Percentiles rank a stretch among this genome's conserved stretches.
Conservation (phyloP, 345 rosid species). For the Microcos paniculata region DNA sequence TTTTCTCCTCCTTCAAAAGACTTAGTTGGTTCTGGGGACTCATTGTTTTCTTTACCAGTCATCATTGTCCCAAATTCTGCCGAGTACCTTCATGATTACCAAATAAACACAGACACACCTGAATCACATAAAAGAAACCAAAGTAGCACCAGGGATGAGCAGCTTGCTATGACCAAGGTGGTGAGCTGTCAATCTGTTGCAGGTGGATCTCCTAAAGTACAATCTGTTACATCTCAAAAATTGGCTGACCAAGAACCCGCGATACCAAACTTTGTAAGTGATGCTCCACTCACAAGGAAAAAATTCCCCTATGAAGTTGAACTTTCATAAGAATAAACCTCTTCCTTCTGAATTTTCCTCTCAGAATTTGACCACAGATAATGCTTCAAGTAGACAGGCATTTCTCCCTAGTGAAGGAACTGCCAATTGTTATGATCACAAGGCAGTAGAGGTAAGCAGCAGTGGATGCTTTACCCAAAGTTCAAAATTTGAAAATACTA, state of each 20-base stretch:
- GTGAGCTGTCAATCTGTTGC: conserved; percentile 29
- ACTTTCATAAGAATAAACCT: conserved; percentile 21
- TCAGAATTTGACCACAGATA: conserved; percentile 37
- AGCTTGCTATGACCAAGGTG: neutral
- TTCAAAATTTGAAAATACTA: conserved; percentile 25
- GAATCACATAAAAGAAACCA: conserved; percentile 31
- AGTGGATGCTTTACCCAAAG: conserved; percentile 1
- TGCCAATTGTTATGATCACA: conserved; percentile 23
- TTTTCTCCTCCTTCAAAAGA: conserved; percentile 25
- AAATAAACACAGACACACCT: conserved; percentile 23
- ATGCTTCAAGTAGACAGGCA: conserved; percentile 29
- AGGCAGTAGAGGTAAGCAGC: conserved; percentile 24
- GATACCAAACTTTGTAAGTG: conserved; percentile 41
- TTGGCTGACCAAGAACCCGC: conserved; percentile 26
- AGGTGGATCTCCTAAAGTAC: conserved; percentile 19
- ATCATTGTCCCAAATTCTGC: conserved; percentile 27
- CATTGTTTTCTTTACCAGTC: conserved; percentile 32
- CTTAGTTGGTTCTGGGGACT: conserved; percentile 37
- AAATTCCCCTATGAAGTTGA: neutral
- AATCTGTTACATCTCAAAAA: conserved; percentile 17
- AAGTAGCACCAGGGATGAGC: conserved; percentile 16
- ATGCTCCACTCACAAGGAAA: neutral
- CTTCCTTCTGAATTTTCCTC: conserved; percentile 11
- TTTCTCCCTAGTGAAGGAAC: conserved; percentile 31
- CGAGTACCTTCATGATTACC: conserved; percentile 26